Evolutionary conservation across 108 stramenopile species (phyloP).

Genomic region (Cyclostephanos tholiformis): DNA sequence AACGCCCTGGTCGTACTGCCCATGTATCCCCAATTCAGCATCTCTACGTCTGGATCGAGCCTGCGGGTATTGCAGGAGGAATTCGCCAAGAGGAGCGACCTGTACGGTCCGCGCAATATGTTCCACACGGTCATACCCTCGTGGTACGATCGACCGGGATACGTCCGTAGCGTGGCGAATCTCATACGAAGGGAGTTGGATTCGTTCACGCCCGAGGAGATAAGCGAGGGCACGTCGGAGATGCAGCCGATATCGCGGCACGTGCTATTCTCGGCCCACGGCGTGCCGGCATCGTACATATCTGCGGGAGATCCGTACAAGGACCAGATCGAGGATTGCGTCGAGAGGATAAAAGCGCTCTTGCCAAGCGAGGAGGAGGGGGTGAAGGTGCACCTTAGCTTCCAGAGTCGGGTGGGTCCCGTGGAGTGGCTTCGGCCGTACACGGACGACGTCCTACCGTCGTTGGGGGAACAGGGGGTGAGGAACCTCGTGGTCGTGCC

Average conservation of each 20-base stretch:
- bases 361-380: conserved; percentile 67
- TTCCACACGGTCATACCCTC: conserved; percentile 94
- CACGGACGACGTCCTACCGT: conserved; percentile 94
- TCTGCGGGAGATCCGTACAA: conserved; percentile 98
- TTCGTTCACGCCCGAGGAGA: conserved; percentile 78
- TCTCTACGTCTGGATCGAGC: conserved; percentile 93
- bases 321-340: conserved; percentile 88
- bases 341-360: conserved; percentile 58
- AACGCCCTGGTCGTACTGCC: conserved; percentile 92
- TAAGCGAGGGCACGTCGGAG: conserved; percentile 57
- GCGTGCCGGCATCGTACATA: conserved; percentile 96
- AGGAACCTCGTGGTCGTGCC: conserved; percentile 97
- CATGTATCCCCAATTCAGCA: conserved; percentile 97
- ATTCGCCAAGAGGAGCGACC: conserved; percentile 69
- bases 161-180: conserved; percentile 82
- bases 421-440: conserved; percentile 99
- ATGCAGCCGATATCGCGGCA: conserved; percentile 56
- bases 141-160: conserved; percentile 96
- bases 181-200: conserved; percentile 87
- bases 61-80: conserved; percentile 93
- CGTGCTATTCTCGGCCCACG: conserved; percentile 97
- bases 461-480: conserved; percentile 88
- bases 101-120: conserved; percentile 72
- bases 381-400: conserved; percentile 84
- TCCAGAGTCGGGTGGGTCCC: conserved; percentile 97